Conservation (phyloP, 768 basidiomycete species). For the Holtermannia corniformis region DNA sequence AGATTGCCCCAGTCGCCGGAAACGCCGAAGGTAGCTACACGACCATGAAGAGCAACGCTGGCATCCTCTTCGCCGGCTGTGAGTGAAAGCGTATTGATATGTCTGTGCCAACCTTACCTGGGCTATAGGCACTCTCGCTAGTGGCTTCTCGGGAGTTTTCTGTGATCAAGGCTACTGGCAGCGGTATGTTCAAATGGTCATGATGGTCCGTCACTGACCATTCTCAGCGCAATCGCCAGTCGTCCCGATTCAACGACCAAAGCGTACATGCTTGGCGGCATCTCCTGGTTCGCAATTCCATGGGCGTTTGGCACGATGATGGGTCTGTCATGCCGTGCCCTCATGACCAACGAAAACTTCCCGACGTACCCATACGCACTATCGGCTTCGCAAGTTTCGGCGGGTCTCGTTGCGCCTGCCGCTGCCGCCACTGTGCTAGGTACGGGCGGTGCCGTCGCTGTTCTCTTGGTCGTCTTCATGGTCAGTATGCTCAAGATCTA, state of each 20-base stretch:
- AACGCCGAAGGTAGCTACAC: constrained; percentile 51
- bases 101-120: neutral
- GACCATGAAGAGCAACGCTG: constrained; percentile 50
- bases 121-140: constrained; percentile 6
- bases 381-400: constrained; percentile 39
- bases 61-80: constrained; percentile 42
- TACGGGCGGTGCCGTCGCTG: constrained; percentile 45
- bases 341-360: constrained; percentile 45
- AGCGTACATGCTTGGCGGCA: constrained; percentile 50
- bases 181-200: constrained; percentile 24
- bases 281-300: constrained; percentile 54
- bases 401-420: constrained; percentile 47
- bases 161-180: constrained; percentile 48
- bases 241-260: constrained; percentile 41
- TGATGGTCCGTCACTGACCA: neutral
- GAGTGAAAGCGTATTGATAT: neutral
- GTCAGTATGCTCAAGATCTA: neutral
- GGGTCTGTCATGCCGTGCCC: constrained; percentile 44
- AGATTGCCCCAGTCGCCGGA: constrained; percentile 47
- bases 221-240: constrained; percentile 40
- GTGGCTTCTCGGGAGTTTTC: constrained; percentile 14
- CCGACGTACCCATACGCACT: constrained; percentile 50
- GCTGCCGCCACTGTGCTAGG: constrained; percentile 48
- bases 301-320: constrained; percentile 48
- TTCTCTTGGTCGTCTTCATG: constrained; percentile 46